Conservation (phyloP, 352 stramenopile genomes). For the Peronospora destructor region DNA sequence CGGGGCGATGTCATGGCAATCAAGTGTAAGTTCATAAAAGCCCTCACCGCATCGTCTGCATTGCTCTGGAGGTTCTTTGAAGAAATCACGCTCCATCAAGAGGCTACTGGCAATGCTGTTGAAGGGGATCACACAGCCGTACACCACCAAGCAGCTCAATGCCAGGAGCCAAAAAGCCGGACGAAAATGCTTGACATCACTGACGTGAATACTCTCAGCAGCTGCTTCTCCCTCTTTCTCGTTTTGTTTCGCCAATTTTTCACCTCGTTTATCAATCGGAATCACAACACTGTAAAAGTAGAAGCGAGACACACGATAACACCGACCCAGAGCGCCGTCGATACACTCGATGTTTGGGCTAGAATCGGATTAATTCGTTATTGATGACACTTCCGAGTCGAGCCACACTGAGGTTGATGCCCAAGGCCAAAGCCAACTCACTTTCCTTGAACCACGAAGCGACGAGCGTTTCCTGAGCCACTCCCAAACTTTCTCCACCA, state of each 20-base stretch:
- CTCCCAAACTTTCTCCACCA: slow-evolving; percentile 86
- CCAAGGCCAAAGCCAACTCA: slow-evolving; percentile 89
- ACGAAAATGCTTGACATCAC: slow-evolving; percentile 71
- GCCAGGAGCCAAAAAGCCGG: slow-evolving; percentile 86
- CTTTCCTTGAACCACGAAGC: slow-evolving; percentile 91
- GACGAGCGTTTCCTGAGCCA: slow-evolving; percentile 86
- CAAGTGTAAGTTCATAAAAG: slow-evolving; percentile 29
- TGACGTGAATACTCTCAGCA: slow-evolving; percentile 55
- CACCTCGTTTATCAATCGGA: slow-evolving; percentile 68
- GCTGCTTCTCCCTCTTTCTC: slow-evolving; percentile 16
- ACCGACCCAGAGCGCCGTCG: slow-evolving; percentile 80
- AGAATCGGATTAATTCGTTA: slow-evolving; percentile 81
- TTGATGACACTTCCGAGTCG: slow-evolving; percentile 90
- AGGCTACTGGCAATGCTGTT: slow-evolving; percentile 91
- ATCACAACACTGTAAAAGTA: slow-evolving; percentile 68
- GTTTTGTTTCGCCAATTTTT: slow-evolving; percentile 25
- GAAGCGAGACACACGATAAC: slow-evolving; percentile 74
- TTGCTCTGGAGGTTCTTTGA: slow-evolving; percentile 45
- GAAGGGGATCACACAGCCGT: slow-evolving; percentile 91
- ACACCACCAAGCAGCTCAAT: slow-evolving; percentile 89
- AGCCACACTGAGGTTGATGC: slow-evolving; percentile 88
- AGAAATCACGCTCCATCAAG: slow-evolving; percentile 88
- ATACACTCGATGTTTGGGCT: slow-evolving; percentile 55
- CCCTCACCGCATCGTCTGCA: slow-evolving; percentile 56
- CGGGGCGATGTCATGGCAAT: slow-evolving; percentile 45